These are phyloP conservation scores for Citeromyces nyonsensis DNA, from an alignment of 805 yeast genomes.

Conservation along the genomic window DNA sequence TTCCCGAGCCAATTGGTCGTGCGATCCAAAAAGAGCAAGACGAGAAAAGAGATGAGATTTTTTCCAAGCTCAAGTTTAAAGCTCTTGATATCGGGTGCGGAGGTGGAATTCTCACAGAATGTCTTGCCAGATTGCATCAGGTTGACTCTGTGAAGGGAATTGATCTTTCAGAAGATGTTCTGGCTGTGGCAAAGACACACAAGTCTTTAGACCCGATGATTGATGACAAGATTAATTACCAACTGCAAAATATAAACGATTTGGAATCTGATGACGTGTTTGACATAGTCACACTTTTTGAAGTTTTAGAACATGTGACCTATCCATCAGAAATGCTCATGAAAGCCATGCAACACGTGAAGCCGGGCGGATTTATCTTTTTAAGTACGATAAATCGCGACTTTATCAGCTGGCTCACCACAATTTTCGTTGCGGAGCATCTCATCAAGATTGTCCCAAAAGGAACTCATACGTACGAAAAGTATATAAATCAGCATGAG, in stretches of 20 bases:
- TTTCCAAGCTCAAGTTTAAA: constrained; percentile 19
- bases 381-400: constrained; percentile 89
- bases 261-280: constrained; percentile 27
- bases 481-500: constrained; percentile 71
- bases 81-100: constrained; percentile 95
- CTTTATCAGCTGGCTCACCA: constrained; percentile 75
- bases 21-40: constrained; percentile 37
- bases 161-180: constrained; percentile 73
- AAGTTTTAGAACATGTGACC: constrained; percentile 89
- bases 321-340: constrained; percentile 60
- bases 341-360: constrained; percentile 53
- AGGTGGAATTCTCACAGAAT: constrained; percentile 88
- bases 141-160: constrained; percentile 60
- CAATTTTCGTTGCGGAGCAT: constrained; percentile 82
- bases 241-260: constrained; percentile 47
- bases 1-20: constrained; percentile 39
- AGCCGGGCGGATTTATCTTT: constrained; percentile 74
- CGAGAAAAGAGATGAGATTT: constrained; percentile 20
- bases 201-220: constrained; percentile 49
- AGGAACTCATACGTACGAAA: constrained; percentile 82
- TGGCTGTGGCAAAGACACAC: constrained; percentile 68
- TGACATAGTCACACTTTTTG: constrained; percentile 83
- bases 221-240: constrained; percentile 38
- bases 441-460: constrained; percentile 69
- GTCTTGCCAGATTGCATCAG: constrained; percentile 61